These are phyloP conservation scores for Brassica carinata DNA, from an alignment of 345 rosid genomes.

Conservation along the genomic window DNA sequence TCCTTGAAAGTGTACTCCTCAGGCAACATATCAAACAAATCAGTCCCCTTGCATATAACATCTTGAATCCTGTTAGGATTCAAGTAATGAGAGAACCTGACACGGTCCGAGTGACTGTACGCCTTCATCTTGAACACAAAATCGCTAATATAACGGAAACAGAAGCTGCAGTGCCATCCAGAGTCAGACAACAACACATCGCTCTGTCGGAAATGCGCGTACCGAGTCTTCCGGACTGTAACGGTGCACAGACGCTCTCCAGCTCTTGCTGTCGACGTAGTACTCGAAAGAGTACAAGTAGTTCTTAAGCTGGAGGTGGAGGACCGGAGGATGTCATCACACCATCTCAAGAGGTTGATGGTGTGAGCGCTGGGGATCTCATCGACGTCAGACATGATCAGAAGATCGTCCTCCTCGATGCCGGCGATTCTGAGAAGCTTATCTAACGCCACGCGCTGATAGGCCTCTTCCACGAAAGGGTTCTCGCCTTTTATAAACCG, in stretches of 20 bases:
- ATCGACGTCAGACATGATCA: conserved; percentile 96
- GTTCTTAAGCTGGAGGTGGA: conserved; percentile 83
- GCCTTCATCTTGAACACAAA: conserved; percentile 96
- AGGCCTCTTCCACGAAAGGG: conserved; percentile 88
- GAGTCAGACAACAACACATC: conserved; percentile 70
- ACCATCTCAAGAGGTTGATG: conserved; percentile 87
- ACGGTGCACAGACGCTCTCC: conserved; percentile 88
- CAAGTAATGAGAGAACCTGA: conserved; percentile 80
- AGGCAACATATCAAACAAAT: conserved; percentile 89
- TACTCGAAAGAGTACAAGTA: conserved; percentile 87
- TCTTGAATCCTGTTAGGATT: conserved; percentile 77
- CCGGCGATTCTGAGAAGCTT: conserved; percentile 74
- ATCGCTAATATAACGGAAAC: conserved; percentile 72
- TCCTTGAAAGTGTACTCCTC: conserved; percentile 89
- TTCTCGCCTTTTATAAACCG: conserved; percentile 84
- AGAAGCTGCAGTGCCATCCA: conserved; percentile 98
- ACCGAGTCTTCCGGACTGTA: conserved; percentile 66
- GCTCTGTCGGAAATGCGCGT: conserved; percentile 80
- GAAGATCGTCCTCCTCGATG: conserved; percentile 84
- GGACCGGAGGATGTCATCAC: conserved; percentile 67
- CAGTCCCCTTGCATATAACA: conserved; percentile 73
- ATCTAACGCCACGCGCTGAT: conserved; percentile 82
- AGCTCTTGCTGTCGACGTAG: conserved; percentile 69
- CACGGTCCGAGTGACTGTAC: conserved; percentile 89
- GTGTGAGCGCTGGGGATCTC: conserved; percentile 98